These are phyloP conservation scores for Emergomyces orientalis DNA, from an alignment of 2,329 filamentous ascomycete species.

Conservation along the genomic window DNA sequence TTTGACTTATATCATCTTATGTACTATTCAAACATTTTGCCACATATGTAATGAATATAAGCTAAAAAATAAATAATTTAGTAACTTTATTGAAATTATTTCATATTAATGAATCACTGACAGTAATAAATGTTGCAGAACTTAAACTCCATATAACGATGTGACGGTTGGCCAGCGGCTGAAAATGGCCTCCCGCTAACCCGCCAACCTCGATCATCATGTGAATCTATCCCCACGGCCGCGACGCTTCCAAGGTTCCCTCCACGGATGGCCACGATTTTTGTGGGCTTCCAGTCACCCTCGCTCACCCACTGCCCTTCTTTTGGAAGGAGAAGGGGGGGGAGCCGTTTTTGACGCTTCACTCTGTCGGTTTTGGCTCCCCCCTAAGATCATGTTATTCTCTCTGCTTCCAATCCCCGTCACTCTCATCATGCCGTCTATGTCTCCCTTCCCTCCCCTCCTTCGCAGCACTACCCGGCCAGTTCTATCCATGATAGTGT, in stretches of 20 bases:
- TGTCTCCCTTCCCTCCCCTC: neutral
- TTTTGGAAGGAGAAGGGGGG: neutral
- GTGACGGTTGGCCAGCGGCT: constrained; percentile 19
- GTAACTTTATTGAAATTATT: no score
- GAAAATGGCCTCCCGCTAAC: constrained; percentile 17
- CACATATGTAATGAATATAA: no score
- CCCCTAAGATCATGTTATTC: constrained; percentile 8
- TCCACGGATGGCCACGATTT: constrained; percentile 4
- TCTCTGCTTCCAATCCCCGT: neutral
- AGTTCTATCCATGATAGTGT: neutral
- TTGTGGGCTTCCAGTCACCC: neutral
- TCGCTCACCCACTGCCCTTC: neutral
- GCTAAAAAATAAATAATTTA: no score
- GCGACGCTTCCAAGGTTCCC: neutral
- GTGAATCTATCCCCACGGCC: constrained; percentile 13
- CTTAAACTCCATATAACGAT: constrained; percentile 11
- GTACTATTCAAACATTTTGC: no score
- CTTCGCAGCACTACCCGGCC: neutral
- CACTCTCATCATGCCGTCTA: neutral
- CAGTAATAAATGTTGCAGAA: no score
- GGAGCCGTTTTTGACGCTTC: constrained; percentile 8
- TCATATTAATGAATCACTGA: no score
- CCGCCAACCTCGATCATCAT: constrained; percentile 14
- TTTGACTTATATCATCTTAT: no score
- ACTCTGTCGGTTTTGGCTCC: constrained; percentile 4